Evolutionary conservation across 2,329 filamentous ascomycete species (phyloP).

Genomic region (Chaetothyriales sp.): DNA sequence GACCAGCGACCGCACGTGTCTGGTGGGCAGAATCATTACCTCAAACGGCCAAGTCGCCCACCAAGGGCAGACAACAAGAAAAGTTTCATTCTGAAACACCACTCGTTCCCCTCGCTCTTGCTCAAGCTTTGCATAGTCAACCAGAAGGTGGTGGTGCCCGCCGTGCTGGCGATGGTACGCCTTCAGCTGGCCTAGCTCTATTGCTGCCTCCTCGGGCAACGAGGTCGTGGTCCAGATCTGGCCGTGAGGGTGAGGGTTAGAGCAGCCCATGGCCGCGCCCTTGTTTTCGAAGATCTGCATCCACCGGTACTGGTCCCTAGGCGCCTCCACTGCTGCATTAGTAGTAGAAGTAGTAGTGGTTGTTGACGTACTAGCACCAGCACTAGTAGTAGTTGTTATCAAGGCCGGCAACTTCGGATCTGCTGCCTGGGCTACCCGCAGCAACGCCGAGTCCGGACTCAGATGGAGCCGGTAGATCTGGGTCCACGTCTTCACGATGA

Average conservation of each 20-base stretch:
- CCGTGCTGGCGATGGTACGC: conserved; percentile 61
- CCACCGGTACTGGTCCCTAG: conserved; percentile 69
- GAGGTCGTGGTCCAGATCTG: conserved; percentile 92
- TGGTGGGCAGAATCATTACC: conserved; percentile 72
- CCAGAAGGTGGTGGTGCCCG: conserved; percentile 64
- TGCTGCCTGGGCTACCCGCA: conserved; percentile 30
- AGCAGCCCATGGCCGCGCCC: conserved; percentile 93
- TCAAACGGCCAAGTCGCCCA: conserved; percentile 98
- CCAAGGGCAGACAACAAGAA: conserved; percentile 85
- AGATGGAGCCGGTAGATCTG: conserved; percentile 74
- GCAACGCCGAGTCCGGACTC: conserved; percentile 53
- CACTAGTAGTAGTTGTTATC: too few relatives aligned
- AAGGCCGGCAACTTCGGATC: conserved; percentile 29
- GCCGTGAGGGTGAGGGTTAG: conserved; percentile 93
- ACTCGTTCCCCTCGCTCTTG: conserved; percentile 66
- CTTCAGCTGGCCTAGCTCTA: conserved; percentile 62
- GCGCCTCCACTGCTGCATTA: conserved; percentile 32
- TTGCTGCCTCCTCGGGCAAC: conserved; percentile 72
- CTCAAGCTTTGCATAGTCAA: conserved; percentile 77
- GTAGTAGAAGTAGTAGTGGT: too few relatives aligned
- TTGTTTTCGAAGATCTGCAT: conserved; percentile 99
- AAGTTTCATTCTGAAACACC: conserved; percentile 73
- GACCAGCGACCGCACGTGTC: conserved; percentile 69
- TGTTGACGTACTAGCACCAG: too few relatives aligned
- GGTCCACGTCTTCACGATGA: conserved; percentile 81